Conservation (phyloP, 2,329 filamentous ascomycete genomes). For the Verticillium longisporum region DNA sequence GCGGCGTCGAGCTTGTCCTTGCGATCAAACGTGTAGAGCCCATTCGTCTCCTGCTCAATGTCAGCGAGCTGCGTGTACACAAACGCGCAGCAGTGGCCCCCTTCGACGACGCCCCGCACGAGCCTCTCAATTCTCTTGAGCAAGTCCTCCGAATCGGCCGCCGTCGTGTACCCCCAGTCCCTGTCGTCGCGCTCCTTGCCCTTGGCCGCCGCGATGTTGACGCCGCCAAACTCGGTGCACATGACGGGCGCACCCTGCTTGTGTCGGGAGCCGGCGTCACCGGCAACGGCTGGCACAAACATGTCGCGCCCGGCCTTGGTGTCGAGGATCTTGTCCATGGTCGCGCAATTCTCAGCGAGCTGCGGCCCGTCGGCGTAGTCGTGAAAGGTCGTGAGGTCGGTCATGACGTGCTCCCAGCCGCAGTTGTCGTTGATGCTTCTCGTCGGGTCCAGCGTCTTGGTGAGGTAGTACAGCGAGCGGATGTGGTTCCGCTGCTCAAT, state of each 20-base stretch:
- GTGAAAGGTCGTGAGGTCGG: constrained; percentile 61
- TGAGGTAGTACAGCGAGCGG: constrained; percentile 55
- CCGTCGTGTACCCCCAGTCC: constrained; percentile 65
- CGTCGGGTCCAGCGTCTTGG: constrained; percentile 57
- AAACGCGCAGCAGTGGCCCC: constrained; percentile 52
- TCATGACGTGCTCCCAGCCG: constrained; percentile 62
- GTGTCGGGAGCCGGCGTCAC: constrained; percentile 45
- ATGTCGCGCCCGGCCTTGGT: constrained; percentile 44
- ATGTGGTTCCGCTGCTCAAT: constrained; percentile 57
- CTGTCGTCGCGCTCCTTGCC: constrained; percentile 30
- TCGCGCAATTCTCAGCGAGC: constrained; percentile 47
- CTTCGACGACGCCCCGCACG: constrained; percentile 48
- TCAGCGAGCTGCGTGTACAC: constrained; percentile 61
- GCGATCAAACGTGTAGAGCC: constrained; percentile 56
- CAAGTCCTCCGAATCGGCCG: constrained; percentile 51
- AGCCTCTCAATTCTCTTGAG: constrained; percentile 51
- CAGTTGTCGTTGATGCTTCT: constrained; percentile 65
- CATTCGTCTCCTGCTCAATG: constrained; percentile 64
- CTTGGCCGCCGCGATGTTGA: constrained; percentile 53
- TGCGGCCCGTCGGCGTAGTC: constrained; percentile 56
- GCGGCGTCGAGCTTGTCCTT: constrained; percentile 51
- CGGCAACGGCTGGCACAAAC: constrained; percentile 41
- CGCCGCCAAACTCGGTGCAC: constrained; percentile 62
- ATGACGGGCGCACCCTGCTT: constrained; percentile 50
- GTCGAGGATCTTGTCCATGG: constrained; percentile 45